Base-by-base conservation (phyloP, 192 early-diverging fungal genomes). In the Coemansia sp. region DNA sequence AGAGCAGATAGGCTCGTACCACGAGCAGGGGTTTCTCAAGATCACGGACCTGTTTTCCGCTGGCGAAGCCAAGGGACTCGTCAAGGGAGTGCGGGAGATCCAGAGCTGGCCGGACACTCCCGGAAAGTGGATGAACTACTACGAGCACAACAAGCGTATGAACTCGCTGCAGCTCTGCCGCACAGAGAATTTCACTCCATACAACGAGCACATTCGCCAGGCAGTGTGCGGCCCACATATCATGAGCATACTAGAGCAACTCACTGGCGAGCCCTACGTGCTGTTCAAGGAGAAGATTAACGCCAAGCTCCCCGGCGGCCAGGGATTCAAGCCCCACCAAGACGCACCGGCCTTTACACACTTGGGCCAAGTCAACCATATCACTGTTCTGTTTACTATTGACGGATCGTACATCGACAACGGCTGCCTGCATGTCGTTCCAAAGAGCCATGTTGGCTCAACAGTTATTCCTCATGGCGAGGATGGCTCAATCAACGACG, bases 221-320 rank as follows among this genome's bases (percentile, higher is more conserved):
- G 71, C 78, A 31, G 85, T 88, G n/a, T 76, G 66, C 25, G 76
- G 85, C 7, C 61, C 76, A 4, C 79, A 79, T 48, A 58, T 85
- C 6, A 79, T 82, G 68, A 66, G 69, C 12, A 55, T 85, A 28
- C 61, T 86, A 4, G 73, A 84, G 62, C 77, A 83, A 56, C 83
- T 86, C 23, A 72, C 77, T 39, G 84, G 78, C 56, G 79, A 84
- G 60, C 77, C 79, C 3, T 85, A 86, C 41, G 66, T 86, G 2
- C 56, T 88, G 28, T 88, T 88, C 73, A 88, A 88, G 70, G 86
- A 88, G 34, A 88, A 88, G 75, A 78, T 88, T 16, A 88, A 88
- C 25, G 84, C 83, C 61, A 86, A 86, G 76, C 69, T 86, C 4
- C 75, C 86, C 1, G 86, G 86, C 36, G 86, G 84, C 47, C 85